These are phyloP conservation scores for Penicillium sp. DNA, from an alignment of 2,329 filamentous ascomycete species.

Conservation along the genomic window DNA sequence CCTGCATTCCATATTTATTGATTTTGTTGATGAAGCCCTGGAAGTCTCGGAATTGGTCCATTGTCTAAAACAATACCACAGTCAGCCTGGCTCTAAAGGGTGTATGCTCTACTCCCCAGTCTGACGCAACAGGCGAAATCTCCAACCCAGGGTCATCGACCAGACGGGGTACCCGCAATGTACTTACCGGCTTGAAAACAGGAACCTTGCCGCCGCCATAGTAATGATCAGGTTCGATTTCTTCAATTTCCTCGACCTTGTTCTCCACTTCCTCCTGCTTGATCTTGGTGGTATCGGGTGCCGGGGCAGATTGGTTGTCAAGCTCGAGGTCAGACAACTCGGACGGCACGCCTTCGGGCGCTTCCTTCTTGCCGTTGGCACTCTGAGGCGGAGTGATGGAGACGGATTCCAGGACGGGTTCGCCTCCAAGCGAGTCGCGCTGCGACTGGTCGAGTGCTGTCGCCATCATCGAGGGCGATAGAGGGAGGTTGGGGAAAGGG, in stretches of 20 bases:
- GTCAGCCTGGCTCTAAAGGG: slow-evolving; percentile 19
- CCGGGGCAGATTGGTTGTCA: slow-evolving; percentile 31
- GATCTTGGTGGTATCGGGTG: slow-evolving; percentile 35
- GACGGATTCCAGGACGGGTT: slow-evolving; percentile 29
- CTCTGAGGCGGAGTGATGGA: slow-evolving; percentile 47
- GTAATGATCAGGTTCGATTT: slow-evolving; percentile 82
- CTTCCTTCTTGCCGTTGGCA: slow-evolving; percentile 47
- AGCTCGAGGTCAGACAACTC: slow-evolving; percentile 46
- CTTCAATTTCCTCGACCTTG: slow-evolving; percentile 66
- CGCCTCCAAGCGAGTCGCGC: slow-evolving; percentile 27
- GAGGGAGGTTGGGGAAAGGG: slow-evolving; percentile 11
- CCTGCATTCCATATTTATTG: slow-evolving; percentile 94
- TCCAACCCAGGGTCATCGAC: not conserved
- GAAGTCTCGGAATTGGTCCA: slow-evolving; percentile 93
- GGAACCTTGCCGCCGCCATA: slow-evolving; percentile 80
- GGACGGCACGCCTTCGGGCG: slow-evolving; percentile 41
- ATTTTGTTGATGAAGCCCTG: slow-evolving; percentile 87
- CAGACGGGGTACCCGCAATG: not conserved
- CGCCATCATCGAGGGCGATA: slow-evolving; percentile 34
- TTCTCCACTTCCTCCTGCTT: slow-evolving; percentile 58
- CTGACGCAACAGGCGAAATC: not conserved
- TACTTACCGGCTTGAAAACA: slow-evolving; percentile 80
- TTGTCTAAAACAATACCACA: slow-evolving; percentile 55
- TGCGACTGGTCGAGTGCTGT: slow-evolving; percentile 34
- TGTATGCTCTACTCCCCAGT: not conserved